Conservation (phyloP, 164 flowering plant genomes). For the grape (Vitis vinifera) region DNA sequence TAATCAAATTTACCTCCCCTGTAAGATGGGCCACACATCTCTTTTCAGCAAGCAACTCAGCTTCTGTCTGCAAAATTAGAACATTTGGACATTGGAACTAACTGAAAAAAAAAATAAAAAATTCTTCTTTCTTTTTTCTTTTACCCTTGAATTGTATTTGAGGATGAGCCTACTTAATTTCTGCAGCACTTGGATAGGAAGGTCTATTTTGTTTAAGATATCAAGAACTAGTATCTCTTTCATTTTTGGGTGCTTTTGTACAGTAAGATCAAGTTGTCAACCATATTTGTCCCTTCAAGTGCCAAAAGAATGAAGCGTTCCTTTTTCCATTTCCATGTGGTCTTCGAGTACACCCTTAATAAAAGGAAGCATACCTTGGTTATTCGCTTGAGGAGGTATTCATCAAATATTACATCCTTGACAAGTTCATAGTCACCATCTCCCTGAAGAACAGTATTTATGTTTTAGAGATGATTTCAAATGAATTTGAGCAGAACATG, state of each 20-base stretch:
- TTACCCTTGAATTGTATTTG: too few relatives aligned
- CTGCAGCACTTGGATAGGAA: too few relatives aligned
- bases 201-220: too few relatives aligned
- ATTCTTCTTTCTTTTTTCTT: too few relatives aligned
- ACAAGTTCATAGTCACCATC: slow-evolving; percentile 94
- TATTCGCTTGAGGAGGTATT: slow-evolving; percentile 70
- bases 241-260: too few relatives aligned
- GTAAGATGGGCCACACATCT: slow-evolving; percentile 92
- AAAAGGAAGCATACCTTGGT: slow-evolving; percentile 46
- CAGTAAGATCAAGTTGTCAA: too few relatives aligned
- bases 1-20: slow-evolving; percentile 15
- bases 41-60: slow-evolving; percentile 91
- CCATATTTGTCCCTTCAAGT: too few relatives aligned
- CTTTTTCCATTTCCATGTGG: background rate
- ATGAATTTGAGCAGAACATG: background rate
- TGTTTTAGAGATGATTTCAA: background rate
- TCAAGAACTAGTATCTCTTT: too few relatives aligned
- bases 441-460: slow-evolving; percentile 44
- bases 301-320: too few relatives aligned
- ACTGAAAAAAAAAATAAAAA: too few relatives aligned
- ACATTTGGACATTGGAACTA: too few relatives aligned
- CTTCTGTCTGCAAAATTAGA: slow-evolving; percentile 69
- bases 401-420: slow-evolving; percentile 76
- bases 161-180: too few relatives aligned
- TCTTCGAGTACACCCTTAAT: background rate